A percentile compares a stretch with the other conserved stretches of the same genome.
Conservation (phyloP, 2,329 filamentous ascomycete genomes). For the Claviceps monticola region DNA sequence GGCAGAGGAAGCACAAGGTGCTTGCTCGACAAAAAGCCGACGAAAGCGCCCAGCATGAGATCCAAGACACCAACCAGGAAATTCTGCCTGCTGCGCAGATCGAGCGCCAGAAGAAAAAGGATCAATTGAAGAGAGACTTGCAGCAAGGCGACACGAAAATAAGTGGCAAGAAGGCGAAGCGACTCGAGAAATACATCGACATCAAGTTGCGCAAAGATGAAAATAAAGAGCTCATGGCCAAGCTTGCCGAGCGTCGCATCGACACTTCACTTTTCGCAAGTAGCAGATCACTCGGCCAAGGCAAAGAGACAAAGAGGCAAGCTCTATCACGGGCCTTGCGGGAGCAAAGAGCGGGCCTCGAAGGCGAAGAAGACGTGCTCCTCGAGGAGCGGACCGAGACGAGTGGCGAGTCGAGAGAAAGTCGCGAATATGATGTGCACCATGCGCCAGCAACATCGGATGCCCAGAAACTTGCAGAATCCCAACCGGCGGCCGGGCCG, state of each 20-base stretch:
- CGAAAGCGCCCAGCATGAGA: constrained; percentile 27
- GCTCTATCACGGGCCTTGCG: constrained; percentile 47
- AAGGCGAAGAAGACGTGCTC: constrained; percentile 38
- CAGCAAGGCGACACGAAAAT: constrained; percentile 38
- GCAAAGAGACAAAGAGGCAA: constrained; percentile 57
- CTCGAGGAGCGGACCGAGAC: constrained; percentile 28
- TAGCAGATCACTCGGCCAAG: constrained; percentile 61
- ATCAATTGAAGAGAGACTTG: constrained; percentile 39
- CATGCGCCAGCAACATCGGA: constrained; percentile 1
- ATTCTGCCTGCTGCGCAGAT: constrained; percentile 29
- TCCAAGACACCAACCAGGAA: constrained; percentile 23
- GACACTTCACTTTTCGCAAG: constrained; percentile 74
- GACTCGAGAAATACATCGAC: constrained; percentile 60
- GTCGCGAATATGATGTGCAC: constrained; percentile 11
- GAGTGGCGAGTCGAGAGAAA: constrained; percentile 14
- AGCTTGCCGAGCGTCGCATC: constrained; percentile 63
- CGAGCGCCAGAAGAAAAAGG: constrained; percentile 40
- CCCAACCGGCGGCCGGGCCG: not conserved
- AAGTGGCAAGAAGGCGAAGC: constrained; percentile 52
- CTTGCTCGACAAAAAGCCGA: constrained; percentile 46
- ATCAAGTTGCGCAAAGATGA: constrained; percentile 92
- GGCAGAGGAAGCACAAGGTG: constrained; percentile 55
- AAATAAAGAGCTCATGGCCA: constrained; percentile 68
- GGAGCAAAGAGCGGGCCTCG: constrained; percentile 51
- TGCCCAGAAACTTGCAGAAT: not conserved